phyloP scores from a whole-genome alignment of 2,329 filamentous ascomycete species.

The Aspergillus floridensis region DNA sequence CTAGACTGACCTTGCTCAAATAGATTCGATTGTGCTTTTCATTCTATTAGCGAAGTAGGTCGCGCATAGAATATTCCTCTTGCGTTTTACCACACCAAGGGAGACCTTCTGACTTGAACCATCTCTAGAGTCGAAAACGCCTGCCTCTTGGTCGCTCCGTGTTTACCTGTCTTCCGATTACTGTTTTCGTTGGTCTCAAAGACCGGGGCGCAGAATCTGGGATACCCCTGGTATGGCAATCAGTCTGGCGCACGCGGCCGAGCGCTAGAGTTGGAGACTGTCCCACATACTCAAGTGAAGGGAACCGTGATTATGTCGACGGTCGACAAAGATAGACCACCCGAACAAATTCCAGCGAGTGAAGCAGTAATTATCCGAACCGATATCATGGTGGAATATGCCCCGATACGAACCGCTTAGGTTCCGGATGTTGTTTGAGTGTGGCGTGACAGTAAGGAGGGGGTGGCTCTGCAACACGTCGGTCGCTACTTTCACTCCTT shows the following conservation, averaged over 20 bases:
- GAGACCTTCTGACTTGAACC: not conserved
- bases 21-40: conserved; percentile 34
- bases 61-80: not conserved
- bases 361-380: not conserved
- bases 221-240: conserved; percentile 22
- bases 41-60: conserved; percentile 40
- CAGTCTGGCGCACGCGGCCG: conserved; percentile 6
- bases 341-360: not conserved
- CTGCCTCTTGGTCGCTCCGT: conserved; percentile 36
- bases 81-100: not conserved
- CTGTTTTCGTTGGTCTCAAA: conserved; percentile 23
- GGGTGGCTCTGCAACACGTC: too few relatives aligned
- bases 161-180: conserved; percentile 33
- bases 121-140: conserved; percentile 36
- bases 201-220: conserved; percentile 9
- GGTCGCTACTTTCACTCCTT: too few relatives aligned
- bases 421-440: too few relatives aligned
- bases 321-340: not conserved
- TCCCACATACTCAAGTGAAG: conserved; percentile 4
- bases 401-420: too few relatives aligned
- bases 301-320: conserved; percentile 1
- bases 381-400: not conserved
- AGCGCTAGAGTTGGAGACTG: conserved; percentile 1
- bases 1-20: not conserved
- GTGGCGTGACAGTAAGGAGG: too few relatives aligned